Base-by-base conservation (phyloP, 306 rosid species). In the Fagus crenata region DNA sequence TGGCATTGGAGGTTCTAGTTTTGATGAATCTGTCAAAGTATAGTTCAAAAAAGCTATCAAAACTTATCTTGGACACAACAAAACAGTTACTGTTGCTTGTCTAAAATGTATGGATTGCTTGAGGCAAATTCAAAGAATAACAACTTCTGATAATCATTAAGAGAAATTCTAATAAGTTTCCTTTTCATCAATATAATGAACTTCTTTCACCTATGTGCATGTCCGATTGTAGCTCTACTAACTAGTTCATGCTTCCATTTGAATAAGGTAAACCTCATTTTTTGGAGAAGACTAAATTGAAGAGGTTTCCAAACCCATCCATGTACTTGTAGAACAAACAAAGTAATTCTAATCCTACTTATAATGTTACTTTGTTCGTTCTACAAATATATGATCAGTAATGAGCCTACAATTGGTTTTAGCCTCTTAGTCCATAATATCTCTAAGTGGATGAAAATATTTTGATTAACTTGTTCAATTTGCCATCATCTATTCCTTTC, bases 1-100 rank as follows among this genome's bases (percentile, higher is more conserved):
- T 33, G 97, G 98, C 95, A 87, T 70, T 61, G 98, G 96, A 79
- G 94, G 93, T 59, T 74, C 77, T 71, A 53, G 91, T 59, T 89
- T 77, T 22, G 90, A n/a, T 4, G 82, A 67, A 78, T 84, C 92
- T 93, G 92, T 72, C 74, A 64, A 78, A 86, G 59, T 85, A 41
- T 80, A 63, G 81, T 78, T 31, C 79, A 64, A 75, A 35, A 75
- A 18, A 75, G 51, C 77, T 80, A 85, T 65, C 33, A 81, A 81
- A 77, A 32, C 41, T 61, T 67, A 73, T 79, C 79, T 72, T 36
- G 58, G 70, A 35, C 80, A 71, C 75, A 64, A 33, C 80, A 67
- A 78, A 6, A 37, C 55, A 9, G 32, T 67, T 59, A 72, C 70
- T 53, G 14, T 70, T 49, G 70, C 12, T 58, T 14, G 32, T 43